Evolutionary conservation across 495 filamentous ascomycete genomes (phyloP).

Genomic region (Cercophora scortea): DNA sequence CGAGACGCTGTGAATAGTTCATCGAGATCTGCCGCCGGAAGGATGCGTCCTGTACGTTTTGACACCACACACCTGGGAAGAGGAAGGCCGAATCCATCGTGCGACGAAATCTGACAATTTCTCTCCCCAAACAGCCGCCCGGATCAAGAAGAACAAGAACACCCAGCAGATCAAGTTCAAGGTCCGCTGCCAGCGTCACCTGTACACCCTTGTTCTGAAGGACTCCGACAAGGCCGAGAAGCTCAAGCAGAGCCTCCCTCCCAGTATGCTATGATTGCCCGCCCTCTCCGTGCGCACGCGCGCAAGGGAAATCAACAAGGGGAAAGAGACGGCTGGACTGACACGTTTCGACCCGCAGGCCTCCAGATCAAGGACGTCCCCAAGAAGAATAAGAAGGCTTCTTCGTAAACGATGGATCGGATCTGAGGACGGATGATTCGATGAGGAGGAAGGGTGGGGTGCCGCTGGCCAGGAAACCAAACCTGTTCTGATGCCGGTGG

Average conservation of each 20-base stretch:
- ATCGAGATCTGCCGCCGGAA: conserved; percentile 99
- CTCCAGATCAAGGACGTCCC: conserved; percentile 41
- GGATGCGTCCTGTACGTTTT: conserved; percentile 85
- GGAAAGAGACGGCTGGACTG: background rate
- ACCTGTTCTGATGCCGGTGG: background rate
- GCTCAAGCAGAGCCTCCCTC: conserved; percentile 97
- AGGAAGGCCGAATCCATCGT: background rate
- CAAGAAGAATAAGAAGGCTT: conserved; percentile 40
- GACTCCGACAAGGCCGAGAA: conserved; percentile 99
- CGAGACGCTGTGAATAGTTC: conserved; percentile 54
- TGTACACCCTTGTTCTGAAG: conserved; percentile 97
- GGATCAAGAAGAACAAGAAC: conserved; percentile 93
- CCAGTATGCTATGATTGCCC: conserved; percentile 56
- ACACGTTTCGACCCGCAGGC: conserved; percentile 20
- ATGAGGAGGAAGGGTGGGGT: conserved; percentile 1
- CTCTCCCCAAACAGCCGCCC: conserved; percentile 56
- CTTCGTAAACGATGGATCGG: conserved; percentile 12
- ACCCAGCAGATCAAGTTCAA: conserved; percentile 97
- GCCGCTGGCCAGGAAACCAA: background rate
- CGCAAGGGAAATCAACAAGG: background rate
- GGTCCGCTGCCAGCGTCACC: conserved; percentile 89
- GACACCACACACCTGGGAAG: background rate
- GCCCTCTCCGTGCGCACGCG: background rate
- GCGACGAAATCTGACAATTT: conserved; percentile 29
- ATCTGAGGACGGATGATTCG: conserved; percentile 1